Conservation (phyloP, 495 filamentous ascomycete genomes). For the Neurospora cerealis region DNA sequence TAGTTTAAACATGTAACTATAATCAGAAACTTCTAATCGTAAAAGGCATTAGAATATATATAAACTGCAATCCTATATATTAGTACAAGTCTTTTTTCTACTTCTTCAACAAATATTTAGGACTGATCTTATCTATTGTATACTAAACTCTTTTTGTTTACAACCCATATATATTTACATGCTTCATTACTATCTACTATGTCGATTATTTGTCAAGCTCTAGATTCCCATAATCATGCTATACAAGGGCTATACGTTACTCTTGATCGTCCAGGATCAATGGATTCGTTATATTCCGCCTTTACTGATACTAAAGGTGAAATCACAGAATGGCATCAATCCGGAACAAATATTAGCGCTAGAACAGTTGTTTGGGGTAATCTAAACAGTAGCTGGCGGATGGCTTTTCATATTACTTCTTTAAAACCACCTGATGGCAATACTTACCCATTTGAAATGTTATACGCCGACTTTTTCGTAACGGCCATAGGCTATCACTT, state of each 20-base stretch:
- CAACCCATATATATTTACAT: background rate
- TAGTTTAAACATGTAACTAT: background rate
- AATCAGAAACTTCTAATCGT: background rate
- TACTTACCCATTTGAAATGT: background rate
- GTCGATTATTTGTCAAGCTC: background rate
- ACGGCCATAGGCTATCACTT: background rate
- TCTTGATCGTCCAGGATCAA: background rate
- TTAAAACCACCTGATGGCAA: background rate
- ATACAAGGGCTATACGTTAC: background rate
- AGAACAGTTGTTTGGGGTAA: background rate
- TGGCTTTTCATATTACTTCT: background rate
- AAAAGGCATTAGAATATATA: background rate
- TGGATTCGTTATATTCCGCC: background rate
- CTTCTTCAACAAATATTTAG: background rate
- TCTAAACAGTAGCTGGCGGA: background rate
- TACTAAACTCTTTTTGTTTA: background rate
- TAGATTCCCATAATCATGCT: background rate
- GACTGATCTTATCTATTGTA: background rate
- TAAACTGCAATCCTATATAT: background rate
- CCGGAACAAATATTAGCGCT: background rate
- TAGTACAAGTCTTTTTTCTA: background rate
- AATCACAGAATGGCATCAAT: background rate
- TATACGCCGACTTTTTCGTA: background rate
- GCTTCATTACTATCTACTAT: background rate
- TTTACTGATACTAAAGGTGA: background rate